These are phyloP conservation scores for Ganoderma leucocontextum DNA, from an alignment of 1,284 basidiomycete genomes.

Conservation along the genomic window DNA sequence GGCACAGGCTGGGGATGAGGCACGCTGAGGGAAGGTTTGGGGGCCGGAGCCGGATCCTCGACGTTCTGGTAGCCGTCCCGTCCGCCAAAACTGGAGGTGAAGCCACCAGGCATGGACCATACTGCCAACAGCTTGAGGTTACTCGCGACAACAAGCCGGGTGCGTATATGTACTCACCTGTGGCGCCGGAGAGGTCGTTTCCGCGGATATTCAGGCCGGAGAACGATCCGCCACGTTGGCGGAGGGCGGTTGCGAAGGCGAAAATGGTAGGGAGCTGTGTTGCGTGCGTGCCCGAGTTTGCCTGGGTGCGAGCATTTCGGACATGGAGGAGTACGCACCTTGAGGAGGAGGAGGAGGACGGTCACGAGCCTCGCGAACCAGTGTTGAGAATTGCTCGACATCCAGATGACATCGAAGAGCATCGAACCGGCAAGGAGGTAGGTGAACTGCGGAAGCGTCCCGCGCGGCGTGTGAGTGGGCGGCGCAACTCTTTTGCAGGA, in stretches of 20 bases:
- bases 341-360: constrained; percentile 69
- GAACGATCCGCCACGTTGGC: constrained; percentile 71
- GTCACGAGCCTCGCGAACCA: constrained; percentile 64
- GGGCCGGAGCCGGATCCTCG: constrained; percentile 62
- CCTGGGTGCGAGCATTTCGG: background rate
- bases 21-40: constrained; percentile 41
- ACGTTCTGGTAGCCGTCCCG: constrained; percentile 79
- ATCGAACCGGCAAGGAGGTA: constrained; percentile 66
- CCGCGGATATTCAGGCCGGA: constrained; percentile 61
- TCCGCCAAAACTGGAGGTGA: constrained; percentile 56
- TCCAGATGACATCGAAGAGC: constrained; percentile 77
- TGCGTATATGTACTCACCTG: constrained; percentile 52
- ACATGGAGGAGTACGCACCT: constrained; percentile 51
- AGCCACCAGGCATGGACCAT: constrained; percentile 88
- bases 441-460: constrained; percentile 62
- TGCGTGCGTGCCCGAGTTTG: background rate
- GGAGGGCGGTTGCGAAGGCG: constrained; percentile 61
- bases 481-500: background rate
- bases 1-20: constrained; percentile 37
- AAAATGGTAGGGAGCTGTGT: constrained; percentile 63
- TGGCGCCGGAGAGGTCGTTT: constrained; percentile 65
- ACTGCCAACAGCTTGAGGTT: constrained; percentile 50
- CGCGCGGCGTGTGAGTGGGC: background rate
- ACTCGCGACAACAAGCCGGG: background rate
- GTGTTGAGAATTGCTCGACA: constrained; percentile 61